Percentiles rank a stretch among this genome's conserved stretches.
Conservation (phyloP, 768 basidiomycete genomes). For the Serendipita sp. region DNA sequence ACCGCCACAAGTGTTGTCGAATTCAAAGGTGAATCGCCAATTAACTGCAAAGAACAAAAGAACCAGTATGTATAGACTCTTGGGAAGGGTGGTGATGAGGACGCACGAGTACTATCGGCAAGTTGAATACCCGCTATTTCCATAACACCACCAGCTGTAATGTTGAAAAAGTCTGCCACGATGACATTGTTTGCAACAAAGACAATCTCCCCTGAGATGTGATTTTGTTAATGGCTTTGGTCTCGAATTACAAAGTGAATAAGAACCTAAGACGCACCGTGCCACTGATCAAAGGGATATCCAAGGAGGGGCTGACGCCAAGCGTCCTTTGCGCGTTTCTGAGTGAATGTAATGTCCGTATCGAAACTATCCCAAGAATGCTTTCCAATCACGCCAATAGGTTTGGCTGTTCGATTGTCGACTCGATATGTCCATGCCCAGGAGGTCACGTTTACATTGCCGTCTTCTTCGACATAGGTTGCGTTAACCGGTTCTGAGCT, state of each 20-base stretch:
- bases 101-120: not conserved
- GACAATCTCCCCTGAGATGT: not conserved
- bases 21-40: not conserved
- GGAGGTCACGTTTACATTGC: not conserved
- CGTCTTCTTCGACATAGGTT: not conserved
- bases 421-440: not conserved
- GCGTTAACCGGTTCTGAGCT: not conserved
- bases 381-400: not conserved
- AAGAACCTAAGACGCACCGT: not conserved
- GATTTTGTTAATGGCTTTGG: not conserved
- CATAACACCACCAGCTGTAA: not conserved
- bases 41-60: not conserved
- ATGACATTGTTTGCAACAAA: not conserved
- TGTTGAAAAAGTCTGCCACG: not conserved
- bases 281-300: not conserved
- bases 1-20: not conserved
- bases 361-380: not conserved
- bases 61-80: too few species aligned
- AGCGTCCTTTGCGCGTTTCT: not conserved
- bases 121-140: not conserved
- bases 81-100: not conserved
- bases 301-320: not conserved
- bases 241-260: not conserved
- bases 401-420: not conserved
- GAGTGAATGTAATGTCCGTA: not conserved